A percentile compares a stretch with the other conserved stretches of the same genome.
Evolutionary conservation across 2,329 filamentous ascomycete genomes (phyloP).

Genomic region (Nectriaceae sp.): DNA sequence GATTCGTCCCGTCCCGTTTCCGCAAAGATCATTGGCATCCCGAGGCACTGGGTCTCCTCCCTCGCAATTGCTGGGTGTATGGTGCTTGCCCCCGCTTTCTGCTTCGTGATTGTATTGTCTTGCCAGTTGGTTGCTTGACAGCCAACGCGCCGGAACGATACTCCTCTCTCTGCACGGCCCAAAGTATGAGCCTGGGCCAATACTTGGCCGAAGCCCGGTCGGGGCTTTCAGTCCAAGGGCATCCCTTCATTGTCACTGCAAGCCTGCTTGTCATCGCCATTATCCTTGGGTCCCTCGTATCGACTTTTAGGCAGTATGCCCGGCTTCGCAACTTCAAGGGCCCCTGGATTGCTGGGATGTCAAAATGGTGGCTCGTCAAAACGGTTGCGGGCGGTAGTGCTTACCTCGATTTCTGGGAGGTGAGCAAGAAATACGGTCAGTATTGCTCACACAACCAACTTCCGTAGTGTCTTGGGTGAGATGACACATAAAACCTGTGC

Average conservation of each 20-base stretch:
- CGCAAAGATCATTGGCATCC: too few relatives aligned
- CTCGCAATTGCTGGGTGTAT: too few relatives aligned
- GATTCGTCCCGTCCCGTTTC: too few relatives aligned
- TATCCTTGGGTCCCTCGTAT: slow-evolving; percentile 15
- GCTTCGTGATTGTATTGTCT: too few relatives aligned
- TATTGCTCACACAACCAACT: slow-evolving; percentile 1
- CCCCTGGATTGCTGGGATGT: slow-evolving; percentile 38
- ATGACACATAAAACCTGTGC: background rate
- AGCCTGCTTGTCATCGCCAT: slow-evolving; percentile 6
- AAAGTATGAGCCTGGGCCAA: too few relatives aligned
- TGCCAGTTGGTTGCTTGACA: too few relatives aligned
- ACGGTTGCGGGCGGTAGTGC: slow-evolving; percentile 33
- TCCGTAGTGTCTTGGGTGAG: background rate
- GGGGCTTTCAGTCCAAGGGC: background rate
- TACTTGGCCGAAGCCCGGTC: too few relatives aligned
- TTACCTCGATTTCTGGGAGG: slow-evolving; percentile 39
- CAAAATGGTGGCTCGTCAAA: slow-evolving; percentile 41
- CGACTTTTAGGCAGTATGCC: slow-evolving; percentile 31
- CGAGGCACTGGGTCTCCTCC: too few relatives aligned
- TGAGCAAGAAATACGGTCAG: slow-evolving; percentile 38
- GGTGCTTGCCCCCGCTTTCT: too few relatives aligned
- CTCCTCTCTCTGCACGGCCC: background rate
- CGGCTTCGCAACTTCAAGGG: slow-evolving; percentile 44
- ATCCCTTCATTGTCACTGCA: slow-evolving; percentile 4
- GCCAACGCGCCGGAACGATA: background rate